Conservation (phyloP, 106 monocot genomes). For the Dioscorea dumetorum region DNA sequence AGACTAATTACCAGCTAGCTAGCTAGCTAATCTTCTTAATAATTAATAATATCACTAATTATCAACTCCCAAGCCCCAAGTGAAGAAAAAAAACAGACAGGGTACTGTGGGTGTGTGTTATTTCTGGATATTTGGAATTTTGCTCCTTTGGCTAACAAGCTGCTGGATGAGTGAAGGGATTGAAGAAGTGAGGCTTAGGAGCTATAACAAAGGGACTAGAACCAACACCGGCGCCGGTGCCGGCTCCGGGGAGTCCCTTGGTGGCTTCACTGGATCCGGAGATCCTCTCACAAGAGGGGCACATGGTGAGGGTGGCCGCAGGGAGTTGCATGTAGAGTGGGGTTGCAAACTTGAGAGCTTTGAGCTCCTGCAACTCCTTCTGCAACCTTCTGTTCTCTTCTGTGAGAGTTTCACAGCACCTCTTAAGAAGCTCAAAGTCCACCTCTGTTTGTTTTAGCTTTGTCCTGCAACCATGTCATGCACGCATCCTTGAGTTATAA, state of each 20-base stretch:
- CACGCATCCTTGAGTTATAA: too few relatives aligned
- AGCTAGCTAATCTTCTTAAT: background rate
- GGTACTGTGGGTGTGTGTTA: background rate
- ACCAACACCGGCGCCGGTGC: background rate
- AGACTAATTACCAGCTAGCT: too few relatives aligned
- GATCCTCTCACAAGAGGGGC: slow-evolving; percentile 48
- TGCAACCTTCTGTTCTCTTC: slow-evolving; percentile 53
- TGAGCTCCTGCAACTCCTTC: slow-evolving; percentile 48
- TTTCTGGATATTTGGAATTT: background rate
- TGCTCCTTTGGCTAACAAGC: slow-evolving; percentile 15
- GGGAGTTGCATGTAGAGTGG: slow-evolving; percentile 52
- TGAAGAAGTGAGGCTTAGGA: slow-evolving; percentile 31
- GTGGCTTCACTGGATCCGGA: slow-evolving; percentile 3
- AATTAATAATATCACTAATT: background rate
- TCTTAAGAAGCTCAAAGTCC: slow-evolving; percentile 49
- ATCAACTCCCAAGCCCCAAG: slow-evolving; percentile 3
- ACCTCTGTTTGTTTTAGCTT: slow-evolving; percentile 63
- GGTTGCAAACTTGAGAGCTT: slow-evolving; percentile 28
- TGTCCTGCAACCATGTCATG: slow-evolving; percentile 19
- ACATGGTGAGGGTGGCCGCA: slow-evolving; percentile 42
- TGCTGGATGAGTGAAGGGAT: slow-evolving; percentile 43
- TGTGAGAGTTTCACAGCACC: slow-evolving; percentile 46
- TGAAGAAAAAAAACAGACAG: background rate
- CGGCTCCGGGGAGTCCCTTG: background rate
- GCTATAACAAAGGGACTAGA: slow-evolving; percentile 13